Conservation (phyloP, 192 early-diverging fungal genomes). For the Linnemannia hyalina region DNA sequence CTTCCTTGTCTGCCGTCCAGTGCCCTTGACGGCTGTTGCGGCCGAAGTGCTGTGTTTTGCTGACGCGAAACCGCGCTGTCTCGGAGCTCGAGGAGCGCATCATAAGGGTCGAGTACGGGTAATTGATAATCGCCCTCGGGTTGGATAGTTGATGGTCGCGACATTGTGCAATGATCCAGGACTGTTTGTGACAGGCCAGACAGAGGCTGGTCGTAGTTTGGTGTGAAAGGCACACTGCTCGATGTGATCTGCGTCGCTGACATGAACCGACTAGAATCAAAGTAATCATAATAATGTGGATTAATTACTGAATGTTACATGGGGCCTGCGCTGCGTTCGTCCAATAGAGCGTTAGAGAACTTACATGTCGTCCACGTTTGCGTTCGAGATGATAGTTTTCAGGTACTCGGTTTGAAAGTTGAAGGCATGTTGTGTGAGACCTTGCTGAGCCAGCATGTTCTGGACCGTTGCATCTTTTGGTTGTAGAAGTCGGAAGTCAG, state of each 20-base stretch:
- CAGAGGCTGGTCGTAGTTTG: background rate
- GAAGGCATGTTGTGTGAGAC: background rate
- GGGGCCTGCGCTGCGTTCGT: background rate
- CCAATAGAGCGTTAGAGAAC: background rate
- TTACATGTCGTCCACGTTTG: conserved; percentile 33
- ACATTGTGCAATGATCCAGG: conserved; percentile 16
- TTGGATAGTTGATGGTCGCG: background rate
- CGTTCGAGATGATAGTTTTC: conserved; percentile 14
- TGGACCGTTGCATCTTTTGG: background rate
- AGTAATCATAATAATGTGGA: background rate
- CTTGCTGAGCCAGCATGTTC: background rate
- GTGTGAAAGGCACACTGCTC: background rate
- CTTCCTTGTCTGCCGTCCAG: background rate
- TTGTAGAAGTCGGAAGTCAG: conserved; percentile 26
- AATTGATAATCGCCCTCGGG: background rate
- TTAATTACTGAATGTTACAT: background rate
- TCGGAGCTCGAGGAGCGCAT: conserved; percentile 10
- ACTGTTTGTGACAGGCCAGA: conserved; percentile 24
- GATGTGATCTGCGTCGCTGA: conserved; percentile 19
- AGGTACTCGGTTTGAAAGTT: conserved; percentile 31
- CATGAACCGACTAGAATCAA: conserved; percentile 28
- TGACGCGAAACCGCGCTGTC: background rate
- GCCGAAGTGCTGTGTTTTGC: background rate
- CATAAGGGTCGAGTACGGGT: conserved; percentile 25
- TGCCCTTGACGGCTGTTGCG: background rate